Percentiles rank a stretch among this genome's conserved stretches.
These are phyloP conservation scores for Erysimum cheiranthoides DNA, from an alignment of 345 rosid species.

Conservation along the genomic window DNA sequence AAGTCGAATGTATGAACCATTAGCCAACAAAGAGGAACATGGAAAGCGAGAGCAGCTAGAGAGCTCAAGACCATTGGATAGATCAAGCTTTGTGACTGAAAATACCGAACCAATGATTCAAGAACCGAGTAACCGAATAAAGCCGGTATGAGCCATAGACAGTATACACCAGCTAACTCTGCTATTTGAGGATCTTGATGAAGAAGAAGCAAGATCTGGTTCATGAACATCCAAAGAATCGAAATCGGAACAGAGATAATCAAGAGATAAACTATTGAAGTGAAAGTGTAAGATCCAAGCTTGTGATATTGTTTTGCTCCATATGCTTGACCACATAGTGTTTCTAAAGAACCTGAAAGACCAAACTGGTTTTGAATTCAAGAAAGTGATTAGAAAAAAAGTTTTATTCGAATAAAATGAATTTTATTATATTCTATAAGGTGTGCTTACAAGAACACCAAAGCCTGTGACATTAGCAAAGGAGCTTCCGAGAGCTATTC, in stretches of 20 bases:
- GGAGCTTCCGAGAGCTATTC: slow-evolving; percentile 45
- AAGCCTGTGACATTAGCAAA: slow-evolving; percentile 48
- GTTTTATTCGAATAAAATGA: background rate
- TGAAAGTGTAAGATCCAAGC: slow-evolving; percentile 45
- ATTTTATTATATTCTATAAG: background rate
- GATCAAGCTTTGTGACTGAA: slow-evolving; percentile 41
- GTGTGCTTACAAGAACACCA: slow-evolving; percentile 43
- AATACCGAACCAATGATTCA: slow-evolving; percentile 41
- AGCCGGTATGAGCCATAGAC: slow-evolving; percentile 44
- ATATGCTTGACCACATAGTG: slow-evolving; percentile 84
- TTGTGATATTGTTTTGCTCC: slow-evolving; percentile 71
- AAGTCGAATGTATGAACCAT: slow-evolving; percentile 42
- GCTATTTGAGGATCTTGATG: slow-evolving; percentile 49
- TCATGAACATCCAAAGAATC: slow-evolving; percentile 45
- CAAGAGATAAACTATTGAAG: slow-evolving; percentile 37
- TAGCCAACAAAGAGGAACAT: slow-evolving; percentile 43
- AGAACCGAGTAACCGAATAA: slow-evolving; percentile 45
- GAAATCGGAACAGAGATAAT: slow-evolving; percentile 39
- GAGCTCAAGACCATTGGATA: slow-evolving; percentile 47
- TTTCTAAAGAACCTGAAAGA: slow-evolving; percentile 80
- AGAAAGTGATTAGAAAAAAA: background rate
- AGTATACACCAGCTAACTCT: slow-evolving; percentile 33
- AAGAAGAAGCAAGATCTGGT: slow-evolving; percentile 36
- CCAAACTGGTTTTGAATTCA: slow-evolving; percentile 49
- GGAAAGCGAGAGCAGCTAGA: slow-evolving; percentile 35